Evolutionary conservation across 305 asterid species (phyloP).

Genomic region (Fraxinus greggii): DNA sequence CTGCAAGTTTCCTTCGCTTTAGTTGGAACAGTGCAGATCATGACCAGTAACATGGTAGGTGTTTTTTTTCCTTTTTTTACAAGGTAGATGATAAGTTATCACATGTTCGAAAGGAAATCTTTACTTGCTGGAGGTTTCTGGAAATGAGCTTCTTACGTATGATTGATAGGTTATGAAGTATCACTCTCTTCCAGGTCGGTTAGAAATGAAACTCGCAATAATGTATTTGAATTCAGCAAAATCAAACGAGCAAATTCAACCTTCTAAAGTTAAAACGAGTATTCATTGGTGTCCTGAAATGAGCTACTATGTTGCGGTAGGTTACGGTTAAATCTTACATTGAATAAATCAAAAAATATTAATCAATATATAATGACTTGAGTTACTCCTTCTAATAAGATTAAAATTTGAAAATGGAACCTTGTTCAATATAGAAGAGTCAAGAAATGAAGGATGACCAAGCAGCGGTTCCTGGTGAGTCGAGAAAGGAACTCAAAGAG

Average conservation of each 20-base stretch:
- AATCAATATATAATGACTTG: background rate
- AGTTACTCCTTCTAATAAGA: background rate
- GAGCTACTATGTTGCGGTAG: background rate
- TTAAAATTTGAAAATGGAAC: background rate
- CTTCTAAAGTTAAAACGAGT: background rate
- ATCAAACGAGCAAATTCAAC: background rate
- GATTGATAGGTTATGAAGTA: background rate
- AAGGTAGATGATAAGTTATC: too few relatives aligned
- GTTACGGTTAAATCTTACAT: background rate
- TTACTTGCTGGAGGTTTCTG: background rate
- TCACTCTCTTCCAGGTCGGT: background rate
- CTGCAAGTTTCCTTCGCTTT: background rate
- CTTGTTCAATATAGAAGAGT: background rate
- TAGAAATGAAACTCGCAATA: background rate
- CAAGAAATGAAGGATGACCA: background rate
- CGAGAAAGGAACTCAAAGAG: background rate
- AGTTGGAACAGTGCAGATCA: background rate
- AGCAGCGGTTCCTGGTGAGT: background rate
- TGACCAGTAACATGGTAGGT: background rate
- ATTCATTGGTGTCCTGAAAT: background rate
- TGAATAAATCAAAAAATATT: background rate
- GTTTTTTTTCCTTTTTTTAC: background rate
- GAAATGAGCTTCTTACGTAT: background rate
- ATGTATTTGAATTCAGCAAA: too few relatives aligned
- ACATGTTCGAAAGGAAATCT: too few relatives aligned